Conservation (phyloP, 2,329 filamentous ascomycete species). For the Cercospora beticola region DNA sequence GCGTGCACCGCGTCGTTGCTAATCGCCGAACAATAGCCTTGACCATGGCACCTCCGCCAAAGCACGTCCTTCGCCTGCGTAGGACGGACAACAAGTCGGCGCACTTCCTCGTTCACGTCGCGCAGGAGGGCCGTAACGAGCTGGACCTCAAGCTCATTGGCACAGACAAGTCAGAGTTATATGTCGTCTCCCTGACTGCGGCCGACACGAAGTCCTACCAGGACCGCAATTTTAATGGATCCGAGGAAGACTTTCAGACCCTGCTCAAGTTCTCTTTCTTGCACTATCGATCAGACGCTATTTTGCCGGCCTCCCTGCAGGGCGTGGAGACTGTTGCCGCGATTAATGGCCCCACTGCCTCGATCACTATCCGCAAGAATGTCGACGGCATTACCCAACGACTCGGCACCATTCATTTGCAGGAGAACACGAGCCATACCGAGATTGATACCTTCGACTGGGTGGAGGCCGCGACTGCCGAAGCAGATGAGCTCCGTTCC, state of each 20-base stretch:
- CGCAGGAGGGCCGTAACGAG: constrained; percentile 49
- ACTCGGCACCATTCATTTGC: constrained; percentile 64
- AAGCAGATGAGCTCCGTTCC: constrained; percentile 45
- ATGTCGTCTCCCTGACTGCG: constrained; percentile 61
- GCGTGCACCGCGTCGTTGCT: neutral
- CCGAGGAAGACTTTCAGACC: constrained; percentile 65
- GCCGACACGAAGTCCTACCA: constrained; percentile 55
- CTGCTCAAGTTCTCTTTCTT: constrained; percentile 61
- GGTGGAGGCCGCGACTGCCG: constrained; percentile 60
- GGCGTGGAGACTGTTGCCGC: constrained; percentile 61
- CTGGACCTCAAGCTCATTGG: constrained; percentile 67
- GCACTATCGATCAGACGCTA: constrained; percentile 42
- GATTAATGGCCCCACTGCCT: constrained; percentile 54
- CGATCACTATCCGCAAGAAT: constrained; percentile 64
- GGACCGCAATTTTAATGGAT: constrained; percentile 55
- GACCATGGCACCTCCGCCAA: constrained; percentile 5
- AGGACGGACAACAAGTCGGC: constrained; percentile 45
- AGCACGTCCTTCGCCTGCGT: constrained; percentile 57
- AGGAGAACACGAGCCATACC: constrained; percentile 54
- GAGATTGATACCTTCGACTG: constrained; percentile 68
- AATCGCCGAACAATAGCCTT: constrained; percentile 11
- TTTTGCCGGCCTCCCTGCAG: constrained; percentile 47
- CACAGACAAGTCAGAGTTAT: constrained; percentile 65
- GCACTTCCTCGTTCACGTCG: constrained; percentile 61
- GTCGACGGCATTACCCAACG: constrained; percentile 70